Conservation (phyloP, 1,284 basidiomycete genomes). For the Leccinum fallax region DNA sequence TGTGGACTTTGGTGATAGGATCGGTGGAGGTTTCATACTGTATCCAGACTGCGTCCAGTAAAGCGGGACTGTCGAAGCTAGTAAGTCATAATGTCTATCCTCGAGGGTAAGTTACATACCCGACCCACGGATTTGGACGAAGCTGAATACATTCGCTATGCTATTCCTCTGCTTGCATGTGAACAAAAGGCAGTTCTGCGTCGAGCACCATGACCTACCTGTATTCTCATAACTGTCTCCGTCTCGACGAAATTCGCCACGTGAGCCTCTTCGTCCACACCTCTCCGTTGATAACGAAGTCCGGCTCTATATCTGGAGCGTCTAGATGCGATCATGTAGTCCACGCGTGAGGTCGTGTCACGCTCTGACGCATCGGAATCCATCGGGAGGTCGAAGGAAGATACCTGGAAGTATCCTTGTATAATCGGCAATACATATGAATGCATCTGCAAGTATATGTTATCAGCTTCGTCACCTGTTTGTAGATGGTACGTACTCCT, state of each 20-base stretch:
- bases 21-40: constrained; percentile 86
- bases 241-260: constrained; percentile 94
- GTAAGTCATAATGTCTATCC: constrained; percentile 5
- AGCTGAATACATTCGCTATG: constrained; percentile 78
- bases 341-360: constrained; percentile 48
- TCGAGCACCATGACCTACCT: constrained; percentile 44
- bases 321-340: constrained; percentile 80
- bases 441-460: constrained; percentile 40
- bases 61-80: constrained; percentile 65
- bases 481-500: constrained; percentile 49
- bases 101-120: constrained; percentile 49
- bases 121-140: constrained; percentile 88
- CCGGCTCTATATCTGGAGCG: constrained; percentile 92
- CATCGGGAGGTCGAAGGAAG: constrained; percentile 59
- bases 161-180: constrained; percentile 58
- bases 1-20: constrained; percentile 73
- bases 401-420: constrained; percentile 73
- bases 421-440: constrained; percentile 72
- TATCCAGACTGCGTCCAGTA: constrained; percentile 88
- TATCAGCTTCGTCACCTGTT: background rate
- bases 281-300: constrained; percentile 93
- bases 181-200: background rate
- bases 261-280: constrained; percentile 84
- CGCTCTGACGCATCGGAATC: constrained; percentile 50
- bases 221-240: constrained; percentile 82